Evolutionary conservation across 345 rosid genomes (phyloP), one percentile per base, ranked within the genome.

Genomic region (Passiflora organensis): DNA sequence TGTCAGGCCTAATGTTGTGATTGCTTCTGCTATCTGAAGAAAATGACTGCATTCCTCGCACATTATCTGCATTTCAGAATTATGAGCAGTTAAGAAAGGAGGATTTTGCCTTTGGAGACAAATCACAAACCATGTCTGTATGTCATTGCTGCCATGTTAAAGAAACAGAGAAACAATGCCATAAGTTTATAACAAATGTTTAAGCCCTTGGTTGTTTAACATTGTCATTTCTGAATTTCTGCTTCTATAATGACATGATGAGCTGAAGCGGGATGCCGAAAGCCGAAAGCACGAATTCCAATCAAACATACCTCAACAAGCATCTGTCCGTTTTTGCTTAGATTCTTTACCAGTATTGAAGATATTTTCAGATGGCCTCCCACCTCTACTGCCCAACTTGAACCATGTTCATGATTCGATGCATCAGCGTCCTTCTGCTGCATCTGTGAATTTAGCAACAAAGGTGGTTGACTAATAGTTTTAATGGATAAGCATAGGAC

Each of bases 11-110:
- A 93, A 73, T 65, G 89, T 78, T 75, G 76, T 76, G 51, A 93
- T 86, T 43, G 87, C 89, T 62, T 88, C 94, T 53, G 95, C 85
- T 71, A 91, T 91, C 79, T 91, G 95, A 39, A 91, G 98, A 73
- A 93, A 86, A 76, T 82, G 83, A 68, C 87, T 73, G 72, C 93
- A 78, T 65, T 93, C 95, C 72, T 86, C 87, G 46, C 99, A 93
- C 71, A 84, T 55, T 89, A 93, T 84, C 96, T 93, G 89, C 73
- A 73, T 22, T 28, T 28, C 34, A 20, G n/a, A 23, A 64, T 55
- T 25, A 5, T 13, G 39, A 11, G 36, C 1, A 48, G 39, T 15
- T n/a, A n/a, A n/a, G n/a, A n/a, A 16, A 17, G 37, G 17, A 32
- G 6, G 38, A 18, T 13, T 49, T 5, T 23, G 16, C 11, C 11